Conservation (phyloP, 225 moss, liverwort and hornwort genomes). For the Physcomitrellopsis africana region DNA sequence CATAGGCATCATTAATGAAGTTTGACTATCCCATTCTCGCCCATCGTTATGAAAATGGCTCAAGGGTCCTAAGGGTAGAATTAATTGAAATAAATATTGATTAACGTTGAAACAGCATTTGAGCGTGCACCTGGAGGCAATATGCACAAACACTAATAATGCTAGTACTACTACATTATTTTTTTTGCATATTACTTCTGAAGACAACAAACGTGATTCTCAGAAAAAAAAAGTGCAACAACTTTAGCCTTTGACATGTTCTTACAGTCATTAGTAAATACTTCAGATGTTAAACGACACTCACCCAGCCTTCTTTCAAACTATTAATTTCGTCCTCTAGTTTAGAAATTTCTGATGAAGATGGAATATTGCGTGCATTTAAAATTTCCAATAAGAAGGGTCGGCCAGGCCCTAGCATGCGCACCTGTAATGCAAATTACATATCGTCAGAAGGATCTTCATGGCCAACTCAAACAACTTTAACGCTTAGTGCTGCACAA, state of each 20-base stretch:
- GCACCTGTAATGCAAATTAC: constrained; percentile 60
- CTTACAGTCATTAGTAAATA: not conserved
- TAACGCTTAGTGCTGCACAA: constrained; percentile 2
- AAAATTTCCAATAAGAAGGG: constrained; percentile 88
- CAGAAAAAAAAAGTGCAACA: constrained; percentile 1
- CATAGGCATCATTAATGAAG: constrained; percentile 32
- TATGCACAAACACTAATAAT: not conserved
- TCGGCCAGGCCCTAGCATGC: constrained; percentile 94
- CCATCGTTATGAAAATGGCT: constrained; percentile 1
- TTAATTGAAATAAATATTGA: not conserved
- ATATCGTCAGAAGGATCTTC: too few relatives aligned
- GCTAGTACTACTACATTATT: not conserved
- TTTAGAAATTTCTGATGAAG: constrained; percentile 59
- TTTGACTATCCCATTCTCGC: constrained; percentile 6
- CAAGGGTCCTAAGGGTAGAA: constrained; percentile 8
- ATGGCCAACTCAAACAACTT: not conserved
- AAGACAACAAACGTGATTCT: not conserved
- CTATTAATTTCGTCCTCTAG: constrained; percentile 75
- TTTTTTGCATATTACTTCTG: constrained; percentile 18
- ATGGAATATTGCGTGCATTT: constrained; percentile 83
- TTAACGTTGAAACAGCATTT: not conserved
- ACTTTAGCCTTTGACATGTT: not conserved
- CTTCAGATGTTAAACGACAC: constrained; percentile 29
- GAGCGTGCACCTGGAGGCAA: constrained; percentile 10
- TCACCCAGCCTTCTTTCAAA: constrained; percentile 87